Conservation (phyloP, 2,329 filamentous ascomycete genomes). For the Didymella pomorum region DNA sequence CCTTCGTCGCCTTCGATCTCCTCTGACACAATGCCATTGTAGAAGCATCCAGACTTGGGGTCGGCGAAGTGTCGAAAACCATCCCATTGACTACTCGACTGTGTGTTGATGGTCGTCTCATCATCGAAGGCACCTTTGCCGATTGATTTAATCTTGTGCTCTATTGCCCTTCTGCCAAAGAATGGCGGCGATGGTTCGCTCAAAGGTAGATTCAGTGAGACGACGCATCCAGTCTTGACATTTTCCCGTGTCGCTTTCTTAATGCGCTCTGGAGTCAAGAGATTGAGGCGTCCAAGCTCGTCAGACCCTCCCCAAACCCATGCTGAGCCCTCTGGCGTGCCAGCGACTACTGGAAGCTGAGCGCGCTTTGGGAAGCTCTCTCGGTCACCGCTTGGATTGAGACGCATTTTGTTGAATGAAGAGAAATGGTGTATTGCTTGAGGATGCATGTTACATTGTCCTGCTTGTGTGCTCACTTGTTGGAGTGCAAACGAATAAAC, state of each 20-base stretch:
- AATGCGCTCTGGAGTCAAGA: slow-evolving; percentile 64
- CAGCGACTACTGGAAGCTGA: neutral
- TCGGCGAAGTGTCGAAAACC: slow-evolving; percentile 49
- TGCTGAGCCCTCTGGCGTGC: slow-evolving; percentile 17
- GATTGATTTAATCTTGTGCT: slow-evolving; percentile 40
- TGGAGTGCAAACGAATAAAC: neutral
- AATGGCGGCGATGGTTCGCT: slow-evolving; percentile 62
- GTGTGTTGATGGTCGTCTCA: slow-evolving; percentile 44
- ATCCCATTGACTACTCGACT: slow-evolving; percentile 47
- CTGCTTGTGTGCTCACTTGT: neutral
- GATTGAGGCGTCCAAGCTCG: slow-evolving; percentile 66
- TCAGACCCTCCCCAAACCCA: slow-evolving; percentile 39
- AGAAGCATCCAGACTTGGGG: slow-evolving; percentile 38
- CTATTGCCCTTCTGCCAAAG: slow-evolving; percentile 65
- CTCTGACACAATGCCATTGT: slow-evolving; percentile 41
- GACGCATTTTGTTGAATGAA: slow-evolving; percentile 21
- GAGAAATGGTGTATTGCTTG: neutral
- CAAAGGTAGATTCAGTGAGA: slow-evolving; percentile 69
- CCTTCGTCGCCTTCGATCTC: neutral
- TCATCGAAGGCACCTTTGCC: slow-evolving; percentile 39
- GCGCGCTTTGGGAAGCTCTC: slow-evolving; percentile 4
- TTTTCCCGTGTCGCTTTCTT: slow-evolving; percentile 57
- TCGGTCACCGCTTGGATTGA: slow-evolving; percentile 30
- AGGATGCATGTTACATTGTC: neutral
- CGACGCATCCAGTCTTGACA: slow-evolving; percentile 61